Conservation (phyloP, 371 early-diverging fungal species). For the Mucor ambiguus region DNA sequence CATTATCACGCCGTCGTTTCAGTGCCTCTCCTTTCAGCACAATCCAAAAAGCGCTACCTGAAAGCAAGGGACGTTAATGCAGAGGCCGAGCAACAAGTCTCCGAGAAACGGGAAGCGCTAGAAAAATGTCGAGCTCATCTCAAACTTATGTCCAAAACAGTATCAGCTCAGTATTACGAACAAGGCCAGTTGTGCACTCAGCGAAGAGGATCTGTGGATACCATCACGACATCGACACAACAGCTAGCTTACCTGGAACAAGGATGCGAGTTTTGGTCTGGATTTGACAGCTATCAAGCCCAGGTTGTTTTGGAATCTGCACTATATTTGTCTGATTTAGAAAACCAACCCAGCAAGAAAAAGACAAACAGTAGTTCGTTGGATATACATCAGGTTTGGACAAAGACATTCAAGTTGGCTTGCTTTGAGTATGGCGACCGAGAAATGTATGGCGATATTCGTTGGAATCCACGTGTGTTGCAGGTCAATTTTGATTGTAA, state of each 20-base stretch:
- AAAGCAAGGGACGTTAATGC: constrained; percentile 40
- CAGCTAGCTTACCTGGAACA: constrained; percentile 22
- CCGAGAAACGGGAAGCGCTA: constrained; percentile 33
- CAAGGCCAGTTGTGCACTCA: constrained; percentile 15
- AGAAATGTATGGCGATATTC: constrained; percentile 20
- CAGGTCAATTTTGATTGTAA: constrained; percentile 26
- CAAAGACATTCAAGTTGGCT: constrained; percentile 28
- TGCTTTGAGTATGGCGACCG: constrained; percentile 31
- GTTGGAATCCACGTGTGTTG: constrained; percentile 9
- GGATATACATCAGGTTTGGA: constrained; percentile 24
- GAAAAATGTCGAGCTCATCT: constrained; percentile 26
- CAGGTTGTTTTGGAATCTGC: constrained; percentile 30
- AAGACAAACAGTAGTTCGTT: not conserved
- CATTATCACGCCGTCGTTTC: constrained; percentile 33
- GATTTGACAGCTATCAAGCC: constrained; percentile 33
- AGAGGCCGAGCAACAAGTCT: constrained; percentile 40
- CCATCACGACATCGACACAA: constrained; percentile 2
- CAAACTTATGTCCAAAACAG: constrained; percentile 16
- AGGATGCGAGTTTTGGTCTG: constrained; percentile 33
- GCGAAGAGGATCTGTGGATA: constrained; percentile 17
- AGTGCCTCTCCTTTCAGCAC: constrained; percentile 31
- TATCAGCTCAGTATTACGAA: constrained; percentile 17
- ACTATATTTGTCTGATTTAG: constrained; percentile 10
- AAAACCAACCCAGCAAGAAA: not conserved
- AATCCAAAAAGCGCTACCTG: constrained; percentile 38